phyloP scores from a whole-genome alignment of 164 flowering plant genomes.

The Berberis vulgaris region DNA sequence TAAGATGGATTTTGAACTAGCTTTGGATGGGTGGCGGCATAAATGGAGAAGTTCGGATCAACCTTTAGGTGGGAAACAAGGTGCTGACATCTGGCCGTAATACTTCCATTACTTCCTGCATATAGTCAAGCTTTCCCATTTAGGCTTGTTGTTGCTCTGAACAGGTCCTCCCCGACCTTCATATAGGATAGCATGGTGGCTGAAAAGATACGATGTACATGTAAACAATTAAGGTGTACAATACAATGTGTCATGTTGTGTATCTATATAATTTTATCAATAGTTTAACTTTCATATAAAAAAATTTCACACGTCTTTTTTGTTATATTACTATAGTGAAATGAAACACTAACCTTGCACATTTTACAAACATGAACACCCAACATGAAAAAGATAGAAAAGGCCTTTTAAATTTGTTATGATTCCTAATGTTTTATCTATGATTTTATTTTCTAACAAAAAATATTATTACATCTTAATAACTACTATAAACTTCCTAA shows the following conservation, averaged over 20 bases:
- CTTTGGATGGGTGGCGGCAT: slow-evolving; percentile 83
- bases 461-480: no score
- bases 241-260: not conserved
- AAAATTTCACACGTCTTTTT: no score
- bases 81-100: slow-evolving; percentile 87
- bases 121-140: slow-evolving; percentile 63
- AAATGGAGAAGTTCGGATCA: slow-evolving; percentile 68
- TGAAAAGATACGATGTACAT: slow-evolving; percentile 25
- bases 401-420: no score
- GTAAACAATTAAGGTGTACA: not conserved
- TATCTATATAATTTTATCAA: no score
- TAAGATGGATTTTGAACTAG: slow-evolving; percentile 37
- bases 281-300: no score
- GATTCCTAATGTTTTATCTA: no score
- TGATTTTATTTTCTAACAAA: no score
- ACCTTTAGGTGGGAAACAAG: slow-evolving; percentile 80
- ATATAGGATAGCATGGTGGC: slow-evolving; percentile 84
- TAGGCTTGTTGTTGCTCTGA: slow-evolving; percentile 73
- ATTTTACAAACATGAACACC: no score
- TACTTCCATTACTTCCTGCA: slow-evolving; percentile 57
- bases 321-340: no score
- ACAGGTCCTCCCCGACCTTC: slow-evolving; percentile 99
- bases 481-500: no score
- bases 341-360: no score
- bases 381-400: no score